Evolutionary conservation across 768 basidiomycete species (phyloP).

Genomic region (Tylopilus vinaceipallidus): DNA sequence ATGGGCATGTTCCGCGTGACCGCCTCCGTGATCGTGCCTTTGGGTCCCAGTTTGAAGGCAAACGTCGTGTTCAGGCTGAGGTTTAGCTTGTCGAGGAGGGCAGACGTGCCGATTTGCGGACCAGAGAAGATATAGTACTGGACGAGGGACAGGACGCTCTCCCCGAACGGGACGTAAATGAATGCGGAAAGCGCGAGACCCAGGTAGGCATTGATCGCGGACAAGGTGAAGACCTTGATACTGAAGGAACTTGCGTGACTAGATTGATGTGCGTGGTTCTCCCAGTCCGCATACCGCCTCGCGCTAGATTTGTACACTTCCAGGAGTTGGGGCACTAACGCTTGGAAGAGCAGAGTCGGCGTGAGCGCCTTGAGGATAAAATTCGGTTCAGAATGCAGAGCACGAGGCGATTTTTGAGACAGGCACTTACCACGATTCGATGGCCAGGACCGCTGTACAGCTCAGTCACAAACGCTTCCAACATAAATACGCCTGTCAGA

Average conservation of each 20-base stretch:
- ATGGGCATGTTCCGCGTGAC: conserved; percentile 14
- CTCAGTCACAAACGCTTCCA: conserved; percentile 88
- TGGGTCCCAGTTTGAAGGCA: conserved; percentile 28
- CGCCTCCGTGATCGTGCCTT: conserved; percentile 5
- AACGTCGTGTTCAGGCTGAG: conserved; percentile 28
- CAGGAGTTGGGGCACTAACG: conserved; percentile 78
- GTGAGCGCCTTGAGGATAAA: conserved; percentile 54
- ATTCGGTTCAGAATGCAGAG: background rate
- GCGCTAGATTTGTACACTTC: conserved; percentile 70
- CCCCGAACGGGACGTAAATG: conserved; percentile 93
- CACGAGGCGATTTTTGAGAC: background rate
- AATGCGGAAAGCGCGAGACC: conserved; percentile 93
- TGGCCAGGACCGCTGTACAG: conserved; percentile 88
- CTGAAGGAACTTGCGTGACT: conserved; percentile 78
- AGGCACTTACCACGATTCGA: conserved; percentile 69
- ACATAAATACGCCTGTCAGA: conserved; percentile 77
- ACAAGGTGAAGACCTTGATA: conserved; percentile 86
- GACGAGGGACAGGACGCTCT: conserved; percentile 67
- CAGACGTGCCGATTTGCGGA: conserved; percentile 11
- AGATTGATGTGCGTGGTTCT: conserved; percentile 85
- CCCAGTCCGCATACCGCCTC: conserved; percentile 75
- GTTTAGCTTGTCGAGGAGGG: conserved; percentile 22
- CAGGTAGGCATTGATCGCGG: conserved; percentile 87
- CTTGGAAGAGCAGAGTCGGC: conserved; percentile 81
- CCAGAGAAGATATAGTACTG: conserved; percentile 30